Conservation (phyloP, 768 basidiomycete genomes). For the Kwoniella sp. region DNA sequence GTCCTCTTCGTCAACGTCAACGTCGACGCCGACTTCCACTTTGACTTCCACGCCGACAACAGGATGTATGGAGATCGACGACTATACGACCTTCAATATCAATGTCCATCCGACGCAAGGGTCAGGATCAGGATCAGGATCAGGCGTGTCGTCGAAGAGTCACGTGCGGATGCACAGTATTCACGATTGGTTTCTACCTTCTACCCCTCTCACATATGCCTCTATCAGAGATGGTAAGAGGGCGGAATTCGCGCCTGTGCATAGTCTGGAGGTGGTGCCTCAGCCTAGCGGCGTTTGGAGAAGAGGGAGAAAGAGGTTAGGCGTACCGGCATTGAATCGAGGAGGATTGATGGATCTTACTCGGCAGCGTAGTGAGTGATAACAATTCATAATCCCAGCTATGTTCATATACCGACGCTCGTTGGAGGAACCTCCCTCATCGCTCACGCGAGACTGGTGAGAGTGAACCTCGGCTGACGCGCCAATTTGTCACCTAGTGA, state of each 20-base stretch:
- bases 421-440: background rate
- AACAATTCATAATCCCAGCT: background rate
- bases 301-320: slow-evolving; percentile 20
- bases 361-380: background rate
- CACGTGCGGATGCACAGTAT: slow-evolving; percentile 22
- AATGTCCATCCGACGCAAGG: background rate
- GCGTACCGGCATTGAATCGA: background rate
- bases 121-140: background rate
- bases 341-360: background rate
- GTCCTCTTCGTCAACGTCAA: slow-evolving; percentile 6
- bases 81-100: background rate
- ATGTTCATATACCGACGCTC: no score
- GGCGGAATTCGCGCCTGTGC: background rate
- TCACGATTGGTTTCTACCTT: slow-evolving; percentile 28
- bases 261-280: background rate
- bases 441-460: background rate
- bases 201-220: slow-evolving; percentile 15
- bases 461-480: background rate
- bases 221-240: slow-evolving; percentile 16
- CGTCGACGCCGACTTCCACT: no score
- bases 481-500: slow-evolving; percentile 1
- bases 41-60: background rate
- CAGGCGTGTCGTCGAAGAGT: slow-evolving; percentile 3
- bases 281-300: slow-evolving; percentile 8
- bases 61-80: background rate